phyloP scores from a whole-genome alignment of 257 asterid genomes.

The Sherardia arvensis region DNA sequence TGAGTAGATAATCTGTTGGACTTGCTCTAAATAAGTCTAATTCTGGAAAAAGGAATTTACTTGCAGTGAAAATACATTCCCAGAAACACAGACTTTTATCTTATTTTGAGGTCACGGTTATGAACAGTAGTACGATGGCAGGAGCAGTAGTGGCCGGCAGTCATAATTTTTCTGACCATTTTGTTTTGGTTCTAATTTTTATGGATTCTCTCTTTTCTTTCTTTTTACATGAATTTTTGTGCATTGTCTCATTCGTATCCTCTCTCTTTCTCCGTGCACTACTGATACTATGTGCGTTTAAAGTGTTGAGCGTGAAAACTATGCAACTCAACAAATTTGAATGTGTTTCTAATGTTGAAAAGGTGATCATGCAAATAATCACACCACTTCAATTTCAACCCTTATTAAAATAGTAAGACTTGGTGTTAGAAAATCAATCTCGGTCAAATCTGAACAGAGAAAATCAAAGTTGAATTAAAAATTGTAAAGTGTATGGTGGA shows the following conservation, averaged over 20 bases:
- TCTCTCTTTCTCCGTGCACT: not conserved
- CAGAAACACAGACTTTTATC: not conserved
- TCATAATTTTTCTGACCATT: not conserved
- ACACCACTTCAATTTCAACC: too few species aligned
- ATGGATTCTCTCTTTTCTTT: not conserved
- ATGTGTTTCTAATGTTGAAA: too few species aligned
- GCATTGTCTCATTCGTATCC: slow-evolving; percentile 1
- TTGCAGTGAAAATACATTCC: not conserved
- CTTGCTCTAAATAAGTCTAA: too few species aligned
- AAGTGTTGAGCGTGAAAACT: not conserved
- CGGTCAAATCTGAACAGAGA: too few species aligned
- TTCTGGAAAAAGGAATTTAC: not conserved
- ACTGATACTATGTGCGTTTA: not conserved
- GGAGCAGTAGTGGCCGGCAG: not conserved
- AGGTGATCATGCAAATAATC: too few species aligned
- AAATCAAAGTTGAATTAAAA: too few species aligned
- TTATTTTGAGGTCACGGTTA: not conserved
- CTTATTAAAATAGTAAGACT: too few species aligned
- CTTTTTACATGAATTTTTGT: slow-evolving; percentile 1
- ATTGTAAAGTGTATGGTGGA: too few species aligned
- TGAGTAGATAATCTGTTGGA: too few species aligned
- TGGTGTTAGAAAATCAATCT: too few species aligned
- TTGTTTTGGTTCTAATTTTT: not conserved
- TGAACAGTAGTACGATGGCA: not conserved
- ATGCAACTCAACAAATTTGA: not conserved